Evolutionary conservation across 2,329 filamentous ascomycete species (phyloP).

Genomic region (Penicillium janthinellum): DNA sequence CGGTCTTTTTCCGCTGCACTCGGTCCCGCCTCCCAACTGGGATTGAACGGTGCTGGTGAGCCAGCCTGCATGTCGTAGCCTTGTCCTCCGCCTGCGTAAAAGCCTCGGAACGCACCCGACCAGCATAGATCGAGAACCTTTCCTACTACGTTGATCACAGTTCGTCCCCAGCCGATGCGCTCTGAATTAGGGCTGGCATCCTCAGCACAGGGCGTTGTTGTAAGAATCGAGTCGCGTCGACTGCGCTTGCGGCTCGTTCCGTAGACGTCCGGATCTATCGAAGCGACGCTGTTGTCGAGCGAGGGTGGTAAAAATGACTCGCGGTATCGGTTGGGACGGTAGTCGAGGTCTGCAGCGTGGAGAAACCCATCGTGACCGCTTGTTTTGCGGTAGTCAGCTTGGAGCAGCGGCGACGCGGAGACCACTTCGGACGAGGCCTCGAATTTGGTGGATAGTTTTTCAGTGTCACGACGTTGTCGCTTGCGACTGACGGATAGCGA

Average conservation of each 20-base stretch:
- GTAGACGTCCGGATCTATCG: slow-evolving; percentile 21
- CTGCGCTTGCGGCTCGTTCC: slow-evolving; percentile 36
- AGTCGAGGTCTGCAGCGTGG: slow-evolving; percentile 40
- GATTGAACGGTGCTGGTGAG: slow-evolving; percentile 21
- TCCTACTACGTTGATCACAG: slow-evolving; percentile 51
- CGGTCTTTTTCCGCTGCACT: slow-evolving; percentile 29
- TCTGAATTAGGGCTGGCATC: slow-evolving; percentile 16
- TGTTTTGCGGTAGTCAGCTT: slow-evolving; percentile 42
- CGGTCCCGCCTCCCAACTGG: slow-evolving; percentile 35
- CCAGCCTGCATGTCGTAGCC: slow-evolving; percentile 62
- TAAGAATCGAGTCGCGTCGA: slow-evolving; percentile 33
- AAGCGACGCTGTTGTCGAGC: slow-evolving; percentile 33
- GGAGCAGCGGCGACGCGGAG: slow-evolving; percentile 43
- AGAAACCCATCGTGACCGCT: slow-evolving; percentile 30
- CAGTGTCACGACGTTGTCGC: slow-evolving; percentile 33
- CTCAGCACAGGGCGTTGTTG: slow-evolving; percentile 27
- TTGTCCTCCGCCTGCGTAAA: slow-evolving; percentile 79
- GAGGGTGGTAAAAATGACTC: slow-evolving; percentile 30
- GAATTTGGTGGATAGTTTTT: slow-evolving; percentile 26
- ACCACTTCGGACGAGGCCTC: slow-evolving; percentile 28
- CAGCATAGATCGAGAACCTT: slow-evolving; percentile 86
- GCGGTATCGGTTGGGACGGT: slow-evolving; percentile 47
- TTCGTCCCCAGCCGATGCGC: slow-evolving; percentile 41
- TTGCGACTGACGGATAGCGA: slow-evolving; percentile 40
- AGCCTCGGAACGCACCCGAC: slow-evolving; percentile 71